Evolutionary conservation across 805 yeast species (phyloP), one percentile per base, ranked within the genome.

Genomic region (Kazachstania bromeliacearum): DNA sequence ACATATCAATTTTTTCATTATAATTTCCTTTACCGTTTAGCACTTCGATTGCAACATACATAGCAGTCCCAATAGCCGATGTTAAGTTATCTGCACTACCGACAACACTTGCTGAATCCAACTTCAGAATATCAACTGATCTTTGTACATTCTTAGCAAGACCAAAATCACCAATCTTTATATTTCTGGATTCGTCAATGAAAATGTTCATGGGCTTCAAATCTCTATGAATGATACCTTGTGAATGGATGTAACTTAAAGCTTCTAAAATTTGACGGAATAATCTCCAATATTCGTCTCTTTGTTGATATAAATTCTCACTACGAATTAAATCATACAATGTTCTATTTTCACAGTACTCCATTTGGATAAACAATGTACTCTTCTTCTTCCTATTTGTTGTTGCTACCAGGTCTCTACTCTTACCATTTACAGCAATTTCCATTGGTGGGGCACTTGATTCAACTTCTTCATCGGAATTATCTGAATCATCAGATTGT

Each of bases 131-230:
- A 20, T 59, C 60, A 3, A 56, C 48, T 2, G 73, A 49, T 38
- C 62, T 67, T 52, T 83, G 92, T 1, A 84, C 87, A 52, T 79
- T 88, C 46, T 88, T 87, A 0, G 99, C 99, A 39, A 92, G 70
- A 0, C 99, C 99, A 60, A 92, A 92, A 55, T 92, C 99, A 51
- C 98, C 98, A 28, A 92, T 80, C 55, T 92, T 92, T 40, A 92
- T 78, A 51, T 89, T 87, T 46, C 82, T 78, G 1, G 83, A 73
- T 45, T 81, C 82, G 58, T 92, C 98, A 48, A 92, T 87, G 64
- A 92, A 92, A 54, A 92, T 85, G 55, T 92, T 92, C 71, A 84
- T 83, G 1, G 98, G 97, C 56, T 92, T 92, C 48, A 92, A 68
- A 55, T 92, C 98, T 39, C 98, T 70, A 60, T 92, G 98, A 43